Conservation (phyloP, 352 stramenopile genomes). For the Phytophthora meadii region DNA sequence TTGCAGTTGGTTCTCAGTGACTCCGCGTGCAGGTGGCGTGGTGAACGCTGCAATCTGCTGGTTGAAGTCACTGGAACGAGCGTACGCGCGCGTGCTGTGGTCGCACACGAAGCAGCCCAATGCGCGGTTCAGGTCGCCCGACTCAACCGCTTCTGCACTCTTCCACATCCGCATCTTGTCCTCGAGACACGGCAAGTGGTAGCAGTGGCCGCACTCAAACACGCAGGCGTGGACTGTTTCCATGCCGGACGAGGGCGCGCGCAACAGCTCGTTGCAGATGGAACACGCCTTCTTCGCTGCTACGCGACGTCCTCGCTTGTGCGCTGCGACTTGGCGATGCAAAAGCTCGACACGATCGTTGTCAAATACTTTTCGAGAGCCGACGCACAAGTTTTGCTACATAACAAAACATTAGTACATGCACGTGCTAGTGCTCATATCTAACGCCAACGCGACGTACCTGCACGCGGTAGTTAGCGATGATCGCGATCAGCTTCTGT, state of each 20-base stretch:
- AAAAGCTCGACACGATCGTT: slow-evolving; percentile 78
- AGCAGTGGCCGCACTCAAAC: slow-evolving; percentile 87
- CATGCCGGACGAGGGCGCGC: slow-evolving; percentile 52
- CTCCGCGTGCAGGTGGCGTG: slow-evolving; percentile 45
- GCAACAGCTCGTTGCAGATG: slow-evolving; percentile 71
- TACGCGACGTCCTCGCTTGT: slow-evolving; percentile 71
- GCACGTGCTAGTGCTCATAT: neutral
- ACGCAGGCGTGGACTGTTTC: slow-evolving; percentile 72
- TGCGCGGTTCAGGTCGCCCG: slow-evolving; percentile 50
- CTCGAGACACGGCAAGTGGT: slow-evolving; percentile 80
- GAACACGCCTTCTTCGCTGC: slow-evolving; percentile 62
- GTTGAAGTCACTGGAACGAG: slow-evolving; percentile 46
- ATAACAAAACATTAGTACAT: neutral
- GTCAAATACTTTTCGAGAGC: slow-evolving; percentile 82
- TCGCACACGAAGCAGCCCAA: slow-evolving; percentile 87
- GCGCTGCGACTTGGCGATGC: slow-evolving; percentile 64
- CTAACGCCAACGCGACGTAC: slow-evolving; percentile 27
- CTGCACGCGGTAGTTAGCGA: slow-evolving; percentile 85
- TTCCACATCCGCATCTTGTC: slow-evolving; percentile 92
- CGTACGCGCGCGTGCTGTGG: slow-evolving; percentile 72
- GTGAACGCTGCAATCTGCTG: slow-evolving; percentile 50
- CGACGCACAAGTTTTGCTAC: slow-evolving; percentile 80
- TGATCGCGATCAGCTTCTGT: slow-evolving; percentile 80
- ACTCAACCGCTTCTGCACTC: slow-evolving; percentile 57
- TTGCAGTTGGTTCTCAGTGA: slow-evolving; percentile 79